A percentile compares a stretch with the other conserved stretches of the same genome.
Evolutionary conservation across 1,284 basidiomycete species (phyloP).

Genomic region (Sporisorium graminicola): DNA sequence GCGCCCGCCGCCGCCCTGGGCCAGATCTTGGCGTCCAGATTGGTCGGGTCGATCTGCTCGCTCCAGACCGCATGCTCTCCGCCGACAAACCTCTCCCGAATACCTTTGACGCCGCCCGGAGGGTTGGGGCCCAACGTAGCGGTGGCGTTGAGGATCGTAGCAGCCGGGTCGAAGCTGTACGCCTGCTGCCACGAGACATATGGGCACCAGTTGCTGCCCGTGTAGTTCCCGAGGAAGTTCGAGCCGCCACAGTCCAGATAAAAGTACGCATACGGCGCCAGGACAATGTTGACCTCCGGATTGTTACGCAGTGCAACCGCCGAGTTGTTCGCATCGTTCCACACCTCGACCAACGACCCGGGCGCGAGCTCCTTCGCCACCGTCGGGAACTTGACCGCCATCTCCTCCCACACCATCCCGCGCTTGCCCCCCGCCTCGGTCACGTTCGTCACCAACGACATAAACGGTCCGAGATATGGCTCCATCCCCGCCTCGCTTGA

Average conservation of each 20-base stretch:
- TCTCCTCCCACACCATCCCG: slow-evolving; percentile 80
- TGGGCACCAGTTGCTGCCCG: slow-evolving; percentile 74
- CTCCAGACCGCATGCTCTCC: slow-evolving; percentile 82
- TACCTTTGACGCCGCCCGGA: neutral
- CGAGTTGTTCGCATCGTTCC: slow-evolving; percentile 79
- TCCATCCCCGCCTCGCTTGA: slow-evolving; percentile 48
- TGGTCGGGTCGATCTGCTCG: slow-evolving; percentile 79
- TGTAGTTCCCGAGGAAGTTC: slow-evolving; percentile 78
- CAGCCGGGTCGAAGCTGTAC: slow-evolving; percentile 79
- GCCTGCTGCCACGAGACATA: slow-evolving; percentile 70
- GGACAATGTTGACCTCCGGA: slow-evolving; percentile 76
- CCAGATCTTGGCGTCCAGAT: slow-evolving; percentile 80
- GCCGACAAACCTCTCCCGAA: slow-evolving; percentile 75
- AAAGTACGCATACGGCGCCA: slow-evolving; percentile 77
- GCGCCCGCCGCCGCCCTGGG: slow-evolving; percentile 82
- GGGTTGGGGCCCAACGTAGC: neutral
- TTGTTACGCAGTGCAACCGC: slow-evolving; percentile 76
- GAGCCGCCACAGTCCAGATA: slow-evolving; percentile 80
- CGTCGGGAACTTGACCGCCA: slow-evolving; percentile 56
- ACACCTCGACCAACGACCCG: slow-evolving; percentile 80
- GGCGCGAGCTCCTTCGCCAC: slow-evolving; percentile 73
- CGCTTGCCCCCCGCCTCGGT: slow-evolving; percentile 73
- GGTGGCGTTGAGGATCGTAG: slow-evolving; percentile 40
- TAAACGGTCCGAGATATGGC: slow-evolving; percentile 74
- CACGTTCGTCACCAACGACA: slow-evolving; percentile 73